These are phyloP conservation scores for Didymella segeticola DNA, from an alignment of 2,329 filamentous ascomycete species.

Conservation along the genomic window DNA sequence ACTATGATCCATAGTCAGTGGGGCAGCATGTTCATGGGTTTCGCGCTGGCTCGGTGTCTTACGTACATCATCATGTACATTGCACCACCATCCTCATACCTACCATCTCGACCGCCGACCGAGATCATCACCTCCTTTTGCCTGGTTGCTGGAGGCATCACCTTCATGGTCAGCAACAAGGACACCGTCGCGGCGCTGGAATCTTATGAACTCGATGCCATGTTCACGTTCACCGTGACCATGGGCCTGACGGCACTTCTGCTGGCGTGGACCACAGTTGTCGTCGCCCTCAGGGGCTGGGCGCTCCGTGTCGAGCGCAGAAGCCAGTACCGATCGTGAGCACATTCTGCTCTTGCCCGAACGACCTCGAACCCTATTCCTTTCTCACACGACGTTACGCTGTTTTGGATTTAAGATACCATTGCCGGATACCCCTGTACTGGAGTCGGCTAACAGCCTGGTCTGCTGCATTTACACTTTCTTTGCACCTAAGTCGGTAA, in stretches of 20 bases:
- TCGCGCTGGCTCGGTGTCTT: conserved; percentile 76
- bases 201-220: conserved; percentile 78
- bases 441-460: conserved; percentile 30
- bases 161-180: conserved; percentile 88
- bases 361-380: not conserved
- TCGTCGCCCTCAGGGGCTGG: conserved; percentile 89
- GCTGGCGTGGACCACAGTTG: conserved; percentile 82
- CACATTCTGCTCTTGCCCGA: not conserved
- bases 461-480: conserved; percentile 34
- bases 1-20: conserved; percentile 95
- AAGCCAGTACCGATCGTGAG: conserved; percentile 22
- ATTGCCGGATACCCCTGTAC: conserved; percentile 42
- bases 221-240: conserved; percentile 90
- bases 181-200: conserved; percentile 82
- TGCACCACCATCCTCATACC: conserved; percentile 77
- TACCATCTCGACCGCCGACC: conserved; percentile 85
- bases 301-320: conserved; percentile 57
- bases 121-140: conserved; percentile 90
- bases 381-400: conserved; percentile 23
- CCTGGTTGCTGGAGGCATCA: conserved; percentile 81
- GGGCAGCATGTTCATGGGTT: conserved; percentile 83
- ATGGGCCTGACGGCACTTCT: conserved; percentile 83
- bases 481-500: conserved; percentile 28
- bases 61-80: conserved; percentile 85
- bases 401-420: conserved; percentile 34